Evolutionary conservation across 495 filamentous ascomycete species (phyloP).

Genomic region (Pyronema omphalodes): DNA sequence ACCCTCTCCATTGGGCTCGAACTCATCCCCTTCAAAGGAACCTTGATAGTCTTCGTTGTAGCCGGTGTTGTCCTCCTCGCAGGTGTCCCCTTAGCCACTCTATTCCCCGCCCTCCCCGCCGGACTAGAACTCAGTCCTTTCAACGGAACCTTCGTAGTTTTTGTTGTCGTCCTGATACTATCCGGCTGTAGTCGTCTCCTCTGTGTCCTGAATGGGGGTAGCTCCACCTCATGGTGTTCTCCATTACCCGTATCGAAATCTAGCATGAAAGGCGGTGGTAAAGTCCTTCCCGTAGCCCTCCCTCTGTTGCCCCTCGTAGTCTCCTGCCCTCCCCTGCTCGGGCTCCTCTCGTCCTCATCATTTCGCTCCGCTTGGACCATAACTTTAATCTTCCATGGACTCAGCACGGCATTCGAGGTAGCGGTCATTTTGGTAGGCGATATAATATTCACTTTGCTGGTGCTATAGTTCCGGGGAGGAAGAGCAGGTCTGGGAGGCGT

Average conservation of each 20-base stretch:
- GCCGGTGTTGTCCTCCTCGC: background rate
- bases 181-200: background rate
- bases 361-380: slow-evolving; percentile 40
- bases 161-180: slow-evolving; percentile 27
- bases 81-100: slow-evolving; percentile 3
- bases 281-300: too few relatives aligned
- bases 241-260: background rate
- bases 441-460: slow-evolving; percentile 3
- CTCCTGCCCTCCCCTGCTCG: background rate
- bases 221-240: background rate
- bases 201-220: background rate
- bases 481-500: background rate
- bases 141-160: slow-evolving; percentile 36
- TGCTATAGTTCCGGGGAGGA: background rate
- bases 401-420: slow-evolving; percentile 9
- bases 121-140: slow-evolving; percentile 24
- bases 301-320: background rate
- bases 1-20: slow-evolving; percentile 3
- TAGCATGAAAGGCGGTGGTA: background rate
- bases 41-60: slow-evolving; percentile 24
- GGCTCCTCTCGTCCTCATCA: slow-evolving; percentile 21
- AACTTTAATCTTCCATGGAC: slow-evolving; percentile 40
- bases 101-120: slow-evolving; percentile 7
- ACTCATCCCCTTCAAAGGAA: slow-evolving; percentile 32
- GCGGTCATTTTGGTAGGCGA: slow-evolving; percentile 12